Percentiles rank a stretch among this genome's conserved stretches.
Conservation (phyloP, 2,329 filamentous ascomycete genomes). For the Alternaria postmessia region DNA sequence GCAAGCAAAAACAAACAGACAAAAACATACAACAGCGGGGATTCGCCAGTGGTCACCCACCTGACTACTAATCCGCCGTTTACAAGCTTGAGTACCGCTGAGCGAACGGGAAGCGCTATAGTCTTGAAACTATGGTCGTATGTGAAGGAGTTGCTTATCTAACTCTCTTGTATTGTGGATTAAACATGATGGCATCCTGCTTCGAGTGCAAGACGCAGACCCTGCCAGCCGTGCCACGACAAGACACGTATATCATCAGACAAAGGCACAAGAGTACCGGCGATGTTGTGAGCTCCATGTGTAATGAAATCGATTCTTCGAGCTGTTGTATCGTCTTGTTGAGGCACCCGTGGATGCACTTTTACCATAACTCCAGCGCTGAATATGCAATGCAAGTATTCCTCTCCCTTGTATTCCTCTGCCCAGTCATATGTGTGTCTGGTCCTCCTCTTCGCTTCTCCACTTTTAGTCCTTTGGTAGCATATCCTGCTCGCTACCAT, state of each 20-base stretch:
- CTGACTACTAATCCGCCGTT: not conserved
- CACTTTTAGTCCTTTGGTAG: slow-evolving; percentile 40
- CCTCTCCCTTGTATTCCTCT: not conserved
- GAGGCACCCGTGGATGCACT: slow-evolving; percentile 7
- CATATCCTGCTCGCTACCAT: slow-evolving; percentile 50
- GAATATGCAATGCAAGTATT: slow-evolving; percentile 26
- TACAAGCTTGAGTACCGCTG: not conserved
- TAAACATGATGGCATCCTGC: not conserved
- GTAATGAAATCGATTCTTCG: slow-evolving; percentile 1
- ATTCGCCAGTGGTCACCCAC: not conserved
- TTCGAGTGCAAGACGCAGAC: not conserved
- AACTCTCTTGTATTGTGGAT: not conserved
- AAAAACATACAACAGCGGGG: not conserved
- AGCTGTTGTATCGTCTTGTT: not conserved
- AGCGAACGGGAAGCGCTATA: slow-evolving; percentile 1
- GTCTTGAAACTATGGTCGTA: slow-evolving; percentile 1
- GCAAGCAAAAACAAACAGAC: not conserved
- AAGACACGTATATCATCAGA: not conserved
- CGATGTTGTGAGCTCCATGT: not conserved
- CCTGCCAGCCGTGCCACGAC: not conserved
- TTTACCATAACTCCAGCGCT: slow-evolving; percentile 37
- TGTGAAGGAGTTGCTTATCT: not conserved
- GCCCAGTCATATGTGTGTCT: not conserved
- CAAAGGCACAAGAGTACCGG: not conserved
- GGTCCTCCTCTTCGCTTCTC: not conserved